Evolutionary conservation across 2,329 filamentous ascomycete species (phyloP).

Genomic region (Juglanconis sp.): DNA sequence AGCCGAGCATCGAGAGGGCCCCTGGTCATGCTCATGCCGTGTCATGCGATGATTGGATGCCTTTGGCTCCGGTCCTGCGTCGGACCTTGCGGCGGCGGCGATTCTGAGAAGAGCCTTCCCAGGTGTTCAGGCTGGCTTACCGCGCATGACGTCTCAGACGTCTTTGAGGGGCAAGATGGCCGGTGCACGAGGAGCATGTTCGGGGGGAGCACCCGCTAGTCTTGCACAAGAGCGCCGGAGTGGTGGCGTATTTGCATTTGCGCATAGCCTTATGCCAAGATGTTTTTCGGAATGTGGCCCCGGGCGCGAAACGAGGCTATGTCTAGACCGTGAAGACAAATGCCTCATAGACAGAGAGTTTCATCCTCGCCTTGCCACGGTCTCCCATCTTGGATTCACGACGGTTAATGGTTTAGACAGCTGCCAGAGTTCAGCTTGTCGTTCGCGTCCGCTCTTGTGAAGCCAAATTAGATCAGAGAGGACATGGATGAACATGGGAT

Average conservation of each 20-base stretch:
- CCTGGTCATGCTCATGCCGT: constrained; percentile 8
- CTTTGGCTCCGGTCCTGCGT: constrained; percentile 1
- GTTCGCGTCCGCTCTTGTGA: no score
- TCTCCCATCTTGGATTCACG: no score
- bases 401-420: no score
- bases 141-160: not conserved
- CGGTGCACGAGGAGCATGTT: not conserved
- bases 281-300: no score
- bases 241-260: not conserved
- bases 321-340: no score
- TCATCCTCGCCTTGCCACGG: no score
- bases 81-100: constrained; percentile 1
- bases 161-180: not conserved
- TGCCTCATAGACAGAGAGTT: no score
- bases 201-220: not conserved
- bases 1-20: not conserved
- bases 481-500: no score
- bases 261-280: not conserved
- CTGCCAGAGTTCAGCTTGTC: no score
- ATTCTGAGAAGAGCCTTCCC: not conserved
- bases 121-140: not conserved
- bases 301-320: no score
- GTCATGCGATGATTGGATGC: constrained; percentile 13
- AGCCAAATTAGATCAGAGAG: no score
- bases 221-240: not conserved